These are phyloP conservation scores for Coprinopsis marcescibilis DNA, from an alignment of 768 basidiomycete species.

Conservation along the genomic window DNA sequence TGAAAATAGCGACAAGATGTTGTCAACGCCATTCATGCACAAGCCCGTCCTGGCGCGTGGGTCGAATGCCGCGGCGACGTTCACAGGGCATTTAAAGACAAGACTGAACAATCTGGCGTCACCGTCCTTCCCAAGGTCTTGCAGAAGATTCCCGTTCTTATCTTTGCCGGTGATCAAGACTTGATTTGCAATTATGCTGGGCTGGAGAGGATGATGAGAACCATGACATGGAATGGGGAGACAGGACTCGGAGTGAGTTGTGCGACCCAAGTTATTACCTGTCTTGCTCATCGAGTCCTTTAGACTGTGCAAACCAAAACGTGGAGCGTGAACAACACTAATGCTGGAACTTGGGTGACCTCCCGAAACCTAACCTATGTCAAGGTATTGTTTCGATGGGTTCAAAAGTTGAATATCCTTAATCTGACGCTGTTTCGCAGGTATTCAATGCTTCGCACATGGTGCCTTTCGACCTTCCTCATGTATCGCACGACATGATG, in stretches of 20 bases:
- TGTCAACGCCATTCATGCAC: constrained; percentile 76
- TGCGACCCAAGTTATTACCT: neutral
- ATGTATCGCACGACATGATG: constrained; percentile 95
- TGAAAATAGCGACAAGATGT: constrained; percentile 77
- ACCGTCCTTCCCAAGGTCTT: constrained; percentile 74
- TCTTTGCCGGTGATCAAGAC: constrained; percentile 95
- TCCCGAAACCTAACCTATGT: constrained; percentile 90
- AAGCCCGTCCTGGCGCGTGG: constrained; percentile 73
- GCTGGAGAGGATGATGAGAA: constrained; percentile 77
- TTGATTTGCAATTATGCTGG: constrained; percentile 96
- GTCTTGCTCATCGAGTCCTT: constrained; percentile 6
- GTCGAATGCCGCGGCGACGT: constrained; percentile 76
- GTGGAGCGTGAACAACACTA: constrained; percentile 68
- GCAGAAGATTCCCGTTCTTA: constrained; percentile 73
- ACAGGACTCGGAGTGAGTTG: constrained; percentile 75
- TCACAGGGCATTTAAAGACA: constrained; percentile 51
- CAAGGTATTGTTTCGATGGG: constrained; percentile 46
- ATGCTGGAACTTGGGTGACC: constrained; percentile 88
- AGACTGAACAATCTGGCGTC: constrained; percentile 60
- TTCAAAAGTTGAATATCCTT: neutral
- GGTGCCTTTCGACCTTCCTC: constrained; percentile 85
- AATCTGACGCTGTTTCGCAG: constrained; percentile 40
- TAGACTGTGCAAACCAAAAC: constrained; percentile 64
- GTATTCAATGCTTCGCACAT: constrained; percentile 95
- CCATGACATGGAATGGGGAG: constrained; percentile 80